Evolutionary conservation across 768 basidiomycete genomes (phyloP), one percentile per base, ranked within the genome.

Genomic region (Imleria badia): DNA sequence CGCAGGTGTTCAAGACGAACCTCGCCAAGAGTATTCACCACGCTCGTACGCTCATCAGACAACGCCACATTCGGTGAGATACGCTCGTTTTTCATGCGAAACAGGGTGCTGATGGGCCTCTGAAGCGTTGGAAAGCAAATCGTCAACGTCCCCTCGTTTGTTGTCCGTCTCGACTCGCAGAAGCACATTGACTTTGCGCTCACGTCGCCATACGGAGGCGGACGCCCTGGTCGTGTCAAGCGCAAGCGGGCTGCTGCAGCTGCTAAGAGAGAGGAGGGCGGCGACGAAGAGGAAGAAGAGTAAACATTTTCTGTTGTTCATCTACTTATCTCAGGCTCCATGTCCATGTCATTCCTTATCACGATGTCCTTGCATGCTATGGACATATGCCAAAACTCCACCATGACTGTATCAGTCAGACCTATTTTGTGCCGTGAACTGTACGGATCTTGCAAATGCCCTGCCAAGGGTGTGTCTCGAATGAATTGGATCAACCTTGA

Each of bases 131-230:
- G 97, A 73, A 96, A 94, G 78, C 97, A 99, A 76, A 92, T 98
- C 60, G 97, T 99, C 79, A 94, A 97, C 77, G 91, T 98, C 52
- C 96, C 96, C 19, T 98, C 95, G 4, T 98, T 98, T 74, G 91
- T 98, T 71, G 96, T 99, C 65, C 94, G 97, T 76, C 89, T 98
- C 65, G 97, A 98, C 81, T 96, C 94, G 57, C 95, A 98, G 83
- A 98, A 98, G 72, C 97, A 99, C 84, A 96, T 99, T 73, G 97
- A 99, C 84, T 99, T 98, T 72, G 89, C 96, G 42, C 86, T 95
- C 64, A 95, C 89, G 55, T 97, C 94, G 59, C 95, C 96, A 52
- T 96, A 92, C 69, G 96, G 95, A 71, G 96, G 96, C 68, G 95
- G 90, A 64, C 87, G 90, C 57, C 79, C 91, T 59, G 95, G 95